These are phyloP conservation scores for Pythium angustatum DNA, from an alignment of 352 stramenopile genomes.

Conservation along the genomic window DNA sequence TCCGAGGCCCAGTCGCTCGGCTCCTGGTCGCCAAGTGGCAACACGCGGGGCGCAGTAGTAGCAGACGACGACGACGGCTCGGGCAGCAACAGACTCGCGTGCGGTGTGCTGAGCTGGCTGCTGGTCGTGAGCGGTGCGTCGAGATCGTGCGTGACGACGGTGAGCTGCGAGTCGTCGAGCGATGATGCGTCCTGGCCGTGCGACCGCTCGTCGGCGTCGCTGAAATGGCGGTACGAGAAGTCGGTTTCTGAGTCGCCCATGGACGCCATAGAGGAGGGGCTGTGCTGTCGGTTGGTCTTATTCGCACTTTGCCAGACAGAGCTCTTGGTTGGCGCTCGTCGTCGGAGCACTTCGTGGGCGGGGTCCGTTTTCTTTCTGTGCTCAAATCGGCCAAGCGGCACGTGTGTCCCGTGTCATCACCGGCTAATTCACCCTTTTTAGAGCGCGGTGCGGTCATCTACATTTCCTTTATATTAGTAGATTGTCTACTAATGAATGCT, in stretches of 20 bases:
- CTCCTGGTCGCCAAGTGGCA: slow-evolving; percentile 6
- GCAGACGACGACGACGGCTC: slow-evolving; percentile 7
- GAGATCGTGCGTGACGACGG: slow-evolving; percentile 19
- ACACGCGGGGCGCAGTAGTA: background rate
- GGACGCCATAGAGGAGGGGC: background rate
- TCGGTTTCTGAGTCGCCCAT: slow-evolving; percentile 23
- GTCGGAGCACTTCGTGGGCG: background rate
- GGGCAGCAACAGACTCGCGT: slow-evolving; percentile 23
- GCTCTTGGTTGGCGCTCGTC: background rate
- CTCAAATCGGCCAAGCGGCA: slow-evolving; percentile 6
- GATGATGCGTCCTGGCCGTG: slow-evolving; percentile 13
- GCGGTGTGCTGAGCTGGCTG: slow-evolving; percentile 14
- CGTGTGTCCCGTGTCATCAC: background rate
- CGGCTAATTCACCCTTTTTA: background rate
- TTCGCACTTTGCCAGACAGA: background rate
- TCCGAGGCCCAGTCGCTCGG: slow-evolving; percentile 33
- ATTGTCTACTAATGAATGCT: background rate
- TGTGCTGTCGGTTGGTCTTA: too few species aligned
- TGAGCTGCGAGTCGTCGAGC: slow-evolving; percentile 17
- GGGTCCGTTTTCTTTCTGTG: slow-evolving; percentile 3
- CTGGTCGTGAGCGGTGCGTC: slow-evolving; percentile 12
- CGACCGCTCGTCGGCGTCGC: slow-evolving; percentile 21
- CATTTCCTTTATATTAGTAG: background rate
- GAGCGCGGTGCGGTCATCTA: slow-evolving; percentile 1
- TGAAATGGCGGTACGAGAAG: slow-evolving; percentile 33